phyloP scores from a whole-genome alignment of 2,329 filamentous ascomycete genomes.

The Pseudohalonectria lignicola region DNA sequence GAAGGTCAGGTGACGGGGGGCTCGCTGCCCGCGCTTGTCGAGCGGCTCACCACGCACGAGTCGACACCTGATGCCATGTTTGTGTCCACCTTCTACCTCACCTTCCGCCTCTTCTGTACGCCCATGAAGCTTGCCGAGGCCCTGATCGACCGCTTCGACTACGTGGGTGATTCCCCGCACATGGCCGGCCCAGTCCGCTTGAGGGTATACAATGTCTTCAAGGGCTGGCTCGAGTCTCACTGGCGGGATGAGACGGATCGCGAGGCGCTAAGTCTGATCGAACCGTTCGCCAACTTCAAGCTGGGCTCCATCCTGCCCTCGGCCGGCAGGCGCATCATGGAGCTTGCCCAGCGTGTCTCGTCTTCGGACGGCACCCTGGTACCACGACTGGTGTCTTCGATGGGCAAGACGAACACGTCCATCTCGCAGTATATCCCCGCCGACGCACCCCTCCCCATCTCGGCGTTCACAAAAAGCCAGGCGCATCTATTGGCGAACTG shows the following conservation, averaged over 20 bases:
- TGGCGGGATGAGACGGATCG: slow-evolving; percentile 79
- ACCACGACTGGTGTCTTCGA: slow-evolving; percentile 71
- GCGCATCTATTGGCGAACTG: slow-evolving; percentile 60
- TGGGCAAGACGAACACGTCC: slow-evolving; percentile 77
- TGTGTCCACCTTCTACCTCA: slow-evolving; percentile 90
- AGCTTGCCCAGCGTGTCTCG: slow-evolving; percentile 69
- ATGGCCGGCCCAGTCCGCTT: slow-evolving; percentile 74
- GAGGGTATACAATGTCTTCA: slow-evolving; percentile 92
- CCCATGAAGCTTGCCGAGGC: slow-evolving; percentile 68
- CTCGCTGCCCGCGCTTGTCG: slow-evolving; percentile 81
- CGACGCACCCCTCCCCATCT: slow-evolving; percentile 59
- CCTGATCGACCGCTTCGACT: slow-evolving; percentile 86
- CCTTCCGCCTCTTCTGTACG: slow-evolving; percentile 85
- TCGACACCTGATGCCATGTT: slow-evolving; percentile 87
- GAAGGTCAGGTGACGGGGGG: slow-evolving; percentile 92
- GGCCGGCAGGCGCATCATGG: slow-evolving; percentile 69
- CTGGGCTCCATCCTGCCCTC: slow-evolving; percentile 59
- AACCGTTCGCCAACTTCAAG: slow-evolving; percentile 67
- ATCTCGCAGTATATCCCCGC: slow-evolving; percentile 58
- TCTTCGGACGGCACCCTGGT: slow-evolving; percentile 62
- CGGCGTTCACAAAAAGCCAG: slow-evolving; percentile 67
- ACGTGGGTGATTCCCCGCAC: slow-evolving; percentile 67
- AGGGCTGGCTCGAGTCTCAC: slow-evolving; percentile 93
- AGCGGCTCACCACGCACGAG: slow-evolving; percentile 86
- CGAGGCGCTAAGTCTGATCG: slow-evolving; percentile 63